Evolutionary conservation across 768 basidiomycete genomes (phyloP), one percentile per base, ranked within the genome.

Genomic region (Paxillus involutus): DNA sequence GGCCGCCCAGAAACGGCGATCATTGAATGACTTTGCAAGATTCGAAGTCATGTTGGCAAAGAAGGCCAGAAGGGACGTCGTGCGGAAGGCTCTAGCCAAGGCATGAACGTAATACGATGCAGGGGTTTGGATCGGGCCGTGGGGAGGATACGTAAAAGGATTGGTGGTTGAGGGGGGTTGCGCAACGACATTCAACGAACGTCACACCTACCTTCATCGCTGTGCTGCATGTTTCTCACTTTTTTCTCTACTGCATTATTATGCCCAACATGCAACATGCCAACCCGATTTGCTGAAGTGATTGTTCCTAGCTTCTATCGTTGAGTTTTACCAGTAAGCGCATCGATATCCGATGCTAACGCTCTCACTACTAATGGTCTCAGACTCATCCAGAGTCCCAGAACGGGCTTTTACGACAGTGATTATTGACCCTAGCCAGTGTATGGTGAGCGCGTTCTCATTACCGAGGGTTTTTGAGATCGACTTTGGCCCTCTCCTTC

Each of bases 21-120:
- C 79, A 67, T 69, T 92, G 54, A 88, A 84, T 74, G 96, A 99
- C 77, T 98, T 98, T 72, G 91, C 85, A 56, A 85, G 95, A 51
- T 98, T 98, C 79, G 73, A 81, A 63, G 84, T 95, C 56, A 85
- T 91, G 84, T 66, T 97, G 63, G 82, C 83, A 57, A 97, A 98
- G 88, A 94, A 91, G 82, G 77, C 80, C 69, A 79, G 94, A 70
- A 77, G 91, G 60, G 93, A 95, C 66, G 70, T 73, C 10, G 88
- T 91, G 29, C 80, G 88, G 72, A 92, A 92, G 76, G 64, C 76
- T 10, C 55, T 93, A 53, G 75, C 54, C 26, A 58, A 48, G 52
- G 61, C 64, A 44, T 64, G 58, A 53, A 42, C 40, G 26, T 44
- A 50, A 30, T 46, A 12, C 32, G 45, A 3, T 30, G 45, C 45